Evolutionary conservation across 1,139 yeast genomes (phyloP).

Genomic region (Geotrichum aggregatum): DNA sequence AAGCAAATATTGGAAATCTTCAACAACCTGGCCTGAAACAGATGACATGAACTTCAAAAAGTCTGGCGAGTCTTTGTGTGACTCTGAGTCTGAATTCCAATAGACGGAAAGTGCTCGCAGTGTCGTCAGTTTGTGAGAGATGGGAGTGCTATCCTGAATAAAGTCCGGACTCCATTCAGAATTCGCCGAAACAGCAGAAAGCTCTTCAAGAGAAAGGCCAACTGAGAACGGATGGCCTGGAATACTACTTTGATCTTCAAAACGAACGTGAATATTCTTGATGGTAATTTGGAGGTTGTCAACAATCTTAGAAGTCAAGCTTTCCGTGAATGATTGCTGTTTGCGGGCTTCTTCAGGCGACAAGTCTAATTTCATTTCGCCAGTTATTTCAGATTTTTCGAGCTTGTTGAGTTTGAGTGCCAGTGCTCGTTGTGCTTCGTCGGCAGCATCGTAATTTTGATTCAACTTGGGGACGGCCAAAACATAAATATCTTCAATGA

Average conservation of each 20-base stretch:
- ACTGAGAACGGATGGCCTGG: slow-evolving; percentile 65
- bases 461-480: slow-evolving; percentile 71
- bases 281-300: slow-evolving; percentile 90
- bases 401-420: slow-evolving; percentile 63
- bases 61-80: slow-evolving; percentile 33
- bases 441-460: slow-evolving; percentile 55
- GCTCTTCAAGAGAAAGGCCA: slow-evolving; percentile 76
- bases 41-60: slow-evolving; percentile 34
- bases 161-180: slow-evolving; percentile 80
- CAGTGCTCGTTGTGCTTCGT: slow-evolving; percentile 61
- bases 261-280: slow-evolving; percentile 85
- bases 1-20: slow-evolving; percentile 57
- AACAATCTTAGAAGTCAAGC: slow-evolving; percentile 79
- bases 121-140: slow-evolving; percentile 73
- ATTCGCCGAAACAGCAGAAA: slow-evolving; percentile 89
- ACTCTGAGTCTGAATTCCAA: slow-evolving; percentile 68
- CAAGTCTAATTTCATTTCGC: slow-evolving; percentile 28
- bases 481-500: slow-evolving; percentile 81
- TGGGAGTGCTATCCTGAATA: slow-evolving; percentile 61
- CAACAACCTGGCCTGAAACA: slow-evolving; percentile 27
- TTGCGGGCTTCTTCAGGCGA: slow-evolving; percentile 47
- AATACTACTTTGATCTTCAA: slow-evolving; percentile 59
- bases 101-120: slow-evolving; percentile 72
- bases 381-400: slow-evolving; percentile 48
- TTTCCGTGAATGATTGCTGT: slow-evolving; percentile 80